A percentile compares a stretch with the other conserved stretches of the same genome.
Evolutionary conservation across 2,329 filamentous ascomycete genomes (phyloP).

Genomic region (Pseudofabraea citricarpa): DNA sequence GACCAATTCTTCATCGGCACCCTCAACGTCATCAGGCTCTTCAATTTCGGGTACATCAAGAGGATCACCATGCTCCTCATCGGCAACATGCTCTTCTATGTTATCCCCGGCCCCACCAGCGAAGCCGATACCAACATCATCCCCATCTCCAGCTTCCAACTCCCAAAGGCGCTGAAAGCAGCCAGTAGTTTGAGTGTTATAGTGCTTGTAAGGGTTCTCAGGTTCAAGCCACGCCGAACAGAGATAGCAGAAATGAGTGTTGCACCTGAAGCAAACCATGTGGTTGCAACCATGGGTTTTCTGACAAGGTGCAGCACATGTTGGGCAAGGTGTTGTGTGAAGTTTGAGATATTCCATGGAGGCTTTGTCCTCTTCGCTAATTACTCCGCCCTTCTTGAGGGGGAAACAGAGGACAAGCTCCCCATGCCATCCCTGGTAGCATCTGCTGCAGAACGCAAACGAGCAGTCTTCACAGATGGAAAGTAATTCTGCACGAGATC

Average conservation of each 20-base stretch:
- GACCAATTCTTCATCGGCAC: conserved; percentile 8
- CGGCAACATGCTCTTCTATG: background rate
- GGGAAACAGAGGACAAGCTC: conserved; percentile 69
- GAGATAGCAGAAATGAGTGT: conserved; percentile 92
- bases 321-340: conserved; percentile 85
- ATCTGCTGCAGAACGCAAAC: conserved; percentile 78
- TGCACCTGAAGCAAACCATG: conserved; percentile 89
- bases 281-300: conserved; percentile 96
- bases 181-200: conserved; percentile 63
- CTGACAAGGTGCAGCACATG: conserved; percentile 77
- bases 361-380: conserved; percentile 80
- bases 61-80: conserved; percentile 2
- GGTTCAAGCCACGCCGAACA: conserved; percentile 83
- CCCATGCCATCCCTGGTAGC: conserved; percentile 82
- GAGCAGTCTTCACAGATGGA: conserved; percentile 84
- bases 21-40: conserved; percentile 10
- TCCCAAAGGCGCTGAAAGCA: conserved; percentile 93
- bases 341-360: conserved; percentile 77
- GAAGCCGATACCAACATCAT: conserved; percentile 25
- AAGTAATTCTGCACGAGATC: conserved; percentile 55
- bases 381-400: conserved; percentile 60
- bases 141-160: conserved; percentile 72
- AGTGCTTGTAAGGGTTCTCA: conserved; percentile 81
- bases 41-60: conserved; percentile 7
- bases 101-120: conserved; percentile 12